A percentile compares a stretch with the other conserved stretches of the same genome.
These are phyloP conservation scores for Coleophoma cylindrospora DNA, from an alignment of 2,329 filamentous ascomycete species.

Conservation along the genomic window DNA sequence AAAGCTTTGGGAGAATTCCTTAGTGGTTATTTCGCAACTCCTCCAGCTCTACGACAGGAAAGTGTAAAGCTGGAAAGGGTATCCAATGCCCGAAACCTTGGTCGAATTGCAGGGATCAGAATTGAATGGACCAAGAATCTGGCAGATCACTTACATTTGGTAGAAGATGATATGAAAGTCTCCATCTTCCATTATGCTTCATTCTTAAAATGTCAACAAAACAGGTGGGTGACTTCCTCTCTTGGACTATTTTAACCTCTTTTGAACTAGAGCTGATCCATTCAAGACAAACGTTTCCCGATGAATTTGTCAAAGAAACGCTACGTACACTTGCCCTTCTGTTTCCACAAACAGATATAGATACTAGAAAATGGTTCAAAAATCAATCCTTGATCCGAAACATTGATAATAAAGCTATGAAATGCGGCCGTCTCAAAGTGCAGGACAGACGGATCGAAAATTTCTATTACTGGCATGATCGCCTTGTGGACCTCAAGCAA, in stretches of 20 bases:
- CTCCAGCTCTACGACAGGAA: neutral
- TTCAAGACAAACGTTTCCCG: conserved; percentile 24
- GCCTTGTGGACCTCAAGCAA: conserved; percentile 35
- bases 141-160: conserved; percentile 32
- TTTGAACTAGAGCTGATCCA: neutral
- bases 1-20: no score
- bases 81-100: neutral
- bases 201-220: conserved; percentile 25
- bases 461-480: conserved; percentile 35
- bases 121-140: conserved; percentile 30
- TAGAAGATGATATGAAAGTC: conserved; percentile 30
- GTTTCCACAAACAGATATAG: conserved; percentile 25
- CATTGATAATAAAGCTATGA: conserved; percentile 19
- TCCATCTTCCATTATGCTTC: conserved; percentile 35
- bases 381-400: conserved; percentile 8
- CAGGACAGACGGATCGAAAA: conserved; percentile 27
- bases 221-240: neutral
- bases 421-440: conserved; percentile 25
- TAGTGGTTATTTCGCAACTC: no score
- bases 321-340: conserved; percentile 31
- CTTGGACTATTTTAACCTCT: neutral
- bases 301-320: conserved; percentile 29
- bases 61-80: neutral
- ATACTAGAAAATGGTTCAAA: conserved; percentile 19
- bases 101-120: neutral